Evolutionary conservation across 106 monocot species (phyloP).

Genomic region (Posidonia australis): DNA sequence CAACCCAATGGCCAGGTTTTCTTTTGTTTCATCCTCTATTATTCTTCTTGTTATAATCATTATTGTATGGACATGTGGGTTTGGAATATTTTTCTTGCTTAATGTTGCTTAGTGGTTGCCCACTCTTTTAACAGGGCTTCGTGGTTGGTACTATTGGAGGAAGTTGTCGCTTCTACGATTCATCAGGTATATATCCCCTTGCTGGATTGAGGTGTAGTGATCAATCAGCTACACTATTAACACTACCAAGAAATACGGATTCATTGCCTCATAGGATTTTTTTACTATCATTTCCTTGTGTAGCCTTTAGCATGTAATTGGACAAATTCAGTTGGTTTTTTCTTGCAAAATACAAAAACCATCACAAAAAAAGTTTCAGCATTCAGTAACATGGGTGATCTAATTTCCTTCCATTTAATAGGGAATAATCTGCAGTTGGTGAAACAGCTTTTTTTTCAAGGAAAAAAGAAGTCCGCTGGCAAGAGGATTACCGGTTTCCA

Average conservation of each 20-base stretch:
- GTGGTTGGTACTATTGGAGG: conserved; percentile 63
- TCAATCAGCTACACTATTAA: neutral
- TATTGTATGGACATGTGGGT: neutral
- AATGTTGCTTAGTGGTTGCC: neutral
- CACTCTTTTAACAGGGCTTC: conserved; percentile 48
- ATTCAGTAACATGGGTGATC: neutral
- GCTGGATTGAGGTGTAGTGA: neutral
- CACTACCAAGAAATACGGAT: neutral
- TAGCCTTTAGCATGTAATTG: too few species aligned
- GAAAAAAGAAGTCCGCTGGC: conserved; percentile 40
- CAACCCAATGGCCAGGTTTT: conserved; percentile 71
- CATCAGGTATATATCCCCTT: conserved; percentile 32
- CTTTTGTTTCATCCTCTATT: neutral
- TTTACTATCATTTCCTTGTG: too few species aligned
- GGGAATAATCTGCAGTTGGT: conserved; percentile 34
- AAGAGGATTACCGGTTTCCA: conserved; percentile 63
- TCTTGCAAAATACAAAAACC: too few species aligned
- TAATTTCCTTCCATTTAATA: conserved; percentile 7
- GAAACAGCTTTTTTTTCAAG: conserved; percentile 34
- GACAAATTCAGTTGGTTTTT: too few species aligned
- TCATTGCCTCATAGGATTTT: too few species aligned
- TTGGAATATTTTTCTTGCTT: neutral
- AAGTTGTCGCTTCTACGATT: conserved; percentile 53
- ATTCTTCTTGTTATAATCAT: neutral
- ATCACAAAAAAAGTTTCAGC: too few species aligned